Percentiles rank a stretch among this genome's conserved stretches.
These are phyloP conservation scores for Lodderomyces jiufengensis DNA, from an alignment of 1,139 yeast species.

Conservation along the genomic window DNA sequence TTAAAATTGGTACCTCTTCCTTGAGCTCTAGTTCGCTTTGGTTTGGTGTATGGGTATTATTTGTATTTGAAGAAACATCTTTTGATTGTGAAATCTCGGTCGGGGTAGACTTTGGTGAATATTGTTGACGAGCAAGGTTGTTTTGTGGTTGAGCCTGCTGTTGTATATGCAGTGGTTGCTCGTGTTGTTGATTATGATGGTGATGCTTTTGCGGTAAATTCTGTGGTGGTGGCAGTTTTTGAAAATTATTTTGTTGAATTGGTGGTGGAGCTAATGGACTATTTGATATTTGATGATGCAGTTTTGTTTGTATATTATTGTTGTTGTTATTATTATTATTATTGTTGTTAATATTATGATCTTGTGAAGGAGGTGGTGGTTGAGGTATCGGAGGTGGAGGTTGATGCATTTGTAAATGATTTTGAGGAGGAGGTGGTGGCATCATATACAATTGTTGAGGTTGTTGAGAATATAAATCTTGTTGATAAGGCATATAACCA, in stretches of 20 bases:
- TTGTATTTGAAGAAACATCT: neutral
- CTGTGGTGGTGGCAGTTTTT: neutral
- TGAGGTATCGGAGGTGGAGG: slow-evolving; percentile 6
- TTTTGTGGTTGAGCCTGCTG: neutral
- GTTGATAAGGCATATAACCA: slow-evolving; percentile 9
- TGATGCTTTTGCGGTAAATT: neutral
- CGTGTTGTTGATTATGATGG: slow-evolving; percentile 1
- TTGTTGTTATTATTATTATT: neutral
- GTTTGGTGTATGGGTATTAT: neutral
- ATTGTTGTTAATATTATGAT: slow-evolving; percentile 6
- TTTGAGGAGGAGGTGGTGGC: slow-evolving; percentile 2
- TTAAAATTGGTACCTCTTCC: neutral
- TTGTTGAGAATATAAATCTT: slow-evolving; percentile 6
- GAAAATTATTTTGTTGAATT: too few relatives aligned
- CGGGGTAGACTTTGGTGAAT: too few relatives aligned
- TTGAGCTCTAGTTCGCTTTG: neutral
- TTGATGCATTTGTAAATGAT: neutral
- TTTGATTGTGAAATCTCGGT: too few relatives aligned
- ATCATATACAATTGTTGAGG: slow-evolving; percentile 4
- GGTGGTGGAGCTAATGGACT: too few relatives aligned
- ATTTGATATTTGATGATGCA: neutral
- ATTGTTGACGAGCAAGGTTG: too few relatives aligned
- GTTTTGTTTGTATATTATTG: neutral
- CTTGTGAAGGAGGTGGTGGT: slow-evolving; percentile 1
- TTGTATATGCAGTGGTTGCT: neutral